Conservation (phyloP, 2,329 filamentous ascomycete species). For the Fusarium brachygibbosum region DNA sequence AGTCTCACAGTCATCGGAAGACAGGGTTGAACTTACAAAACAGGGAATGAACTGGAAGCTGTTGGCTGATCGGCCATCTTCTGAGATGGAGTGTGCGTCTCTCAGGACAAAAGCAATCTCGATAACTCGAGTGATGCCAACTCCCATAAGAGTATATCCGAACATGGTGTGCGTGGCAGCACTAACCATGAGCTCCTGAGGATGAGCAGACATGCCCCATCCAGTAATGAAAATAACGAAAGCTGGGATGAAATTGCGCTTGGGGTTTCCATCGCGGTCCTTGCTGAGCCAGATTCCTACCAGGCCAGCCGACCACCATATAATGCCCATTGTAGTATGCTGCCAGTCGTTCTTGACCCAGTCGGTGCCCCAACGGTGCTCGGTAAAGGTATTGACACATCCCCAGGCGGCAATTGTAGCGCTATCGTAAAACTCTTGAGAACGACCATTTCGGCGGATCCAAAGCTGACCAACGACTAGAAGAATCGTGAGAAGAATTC, state of each 20-base stretch:
- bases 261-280: conserved; percentile 84
- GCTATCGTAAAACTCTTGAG: conserved; percentile 97
- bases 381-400: conserved; percentile 97
- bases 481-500: conserved; percentile 86
- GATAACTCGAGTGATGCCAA: conserved; percentile 85
- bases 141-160: conserved; percentile 95
- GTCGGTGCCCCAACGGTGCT: conserved; percentile 89
- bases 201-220: conserved; percentile 94
- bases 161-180: conserved; percentile 91
- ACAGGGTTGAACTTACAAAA: conserved; percentile 65
- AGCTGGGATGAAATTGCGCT: conserved; percentile 92
- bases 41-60: conserved; percentile 68
- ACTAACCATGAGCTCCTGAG: conserved; percentile 85
- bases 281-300: conserved; percentile 92
- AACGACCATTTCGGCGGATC: conserved; percentile 84
- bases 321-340: conserved; percentile 98
- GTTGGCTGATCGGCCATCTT: conserved; percentile 77
- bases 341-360: conserved; percentile 97
- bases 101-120: conserved; percentile 90
- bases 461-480: conserved; percentile 90
- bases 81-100: conserved; percentile 75
- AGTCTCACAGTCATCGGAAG: conserved; percentile 3
- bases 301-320: conserved; percentile 97
- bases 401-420: conserved; percentile 93
- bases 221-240: conserved; percentile 93